Evolutionary conservation across 192 early-diverging fungal genomes (phyloP).

Genomic region (Rhizophagus sp.): DNA sequence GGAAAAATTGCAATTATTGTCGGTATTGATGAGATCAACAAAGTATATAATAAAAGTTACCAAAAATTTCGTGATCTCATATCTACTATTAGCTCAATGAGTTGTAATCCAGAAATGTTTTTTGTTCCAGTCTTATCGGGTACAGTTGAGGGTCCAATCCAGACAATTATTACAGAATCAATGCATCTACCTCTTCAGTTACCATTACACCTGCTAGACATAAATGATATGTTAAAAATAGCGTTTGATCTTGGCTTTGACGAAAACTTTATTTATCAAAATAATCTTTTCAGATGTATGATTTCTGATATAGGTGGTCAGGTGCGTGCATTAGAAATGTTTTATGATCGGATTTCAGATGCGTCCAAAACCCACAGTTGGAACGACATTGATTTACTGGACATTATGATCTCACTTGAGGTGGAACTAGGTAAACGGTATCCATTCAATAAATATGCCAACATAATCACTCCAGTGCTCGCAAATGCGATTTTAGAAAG

Average conservation of each 20-base stretch:
- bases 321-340: background rate
- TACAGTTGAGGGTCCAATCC: background rate
- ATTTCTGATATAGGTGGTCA: slow-evolving; percentile 8
- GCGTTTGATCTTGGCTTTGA: background rate
- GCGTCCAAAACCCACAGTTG: background rate
- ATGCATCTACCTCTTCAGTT: background rate
- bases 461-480: too few species aligned
- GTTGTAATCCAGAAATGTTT: background rate
- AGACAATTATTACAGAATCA: slow-evolving; percentile 6
- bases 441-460: too few species aligned
- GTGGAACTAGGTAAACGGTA: too few species aligned
- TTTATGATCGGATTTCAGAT: background rate
- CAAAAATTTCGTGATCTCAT: background rate
- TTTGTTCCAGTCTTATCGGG: slow-evolving; percentile 4
- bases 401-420: too few species aligned
- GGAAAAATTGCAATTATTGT: too few species aligned
- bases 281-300: background rate
- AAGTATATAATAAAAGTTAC: background rate
- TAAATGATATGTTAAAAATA: background rate
- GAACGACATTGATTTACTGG: too few species aligned
- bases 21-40: background rate
- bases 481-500: too few species aligned
- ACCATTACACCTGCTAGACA: background rate
- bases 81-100: background rate
- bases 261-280: background rate